Evolutionary conservation across 768 basidiomycete species (phyloP).

Genomic region (Suillus lakei): DNA sequence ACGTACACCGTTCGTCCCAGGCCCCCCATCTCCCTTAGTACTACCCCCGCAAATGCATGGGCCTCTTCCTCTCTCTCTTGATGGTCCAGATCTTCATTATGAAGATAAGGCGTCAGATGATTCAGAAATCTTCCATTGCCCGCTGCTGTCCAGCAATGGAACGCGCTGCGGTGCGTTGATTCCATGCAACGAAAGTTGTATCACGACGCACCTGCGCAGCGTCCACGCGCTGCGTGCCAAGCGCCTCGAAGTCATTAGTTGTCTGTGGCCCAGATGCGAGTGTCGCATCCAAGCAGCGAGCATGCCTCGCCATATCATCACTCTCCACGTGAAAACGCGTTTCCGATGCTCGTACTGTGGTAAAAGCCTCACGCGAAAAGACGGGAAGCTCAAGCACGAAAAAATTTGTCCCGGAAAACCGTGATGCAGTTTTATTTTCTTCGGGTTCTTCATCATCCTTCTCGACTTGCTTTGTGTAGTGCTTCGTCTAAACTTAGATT

Average conservation of each 20-base stretch:
- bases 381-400: background rate
- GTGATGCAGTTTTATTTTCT: background rate
- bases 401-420: background rate
- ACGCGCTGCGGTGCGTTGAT: background rate
- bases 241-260: background rate
- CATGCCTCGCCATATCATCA: constrained; percentile 2
- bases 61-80: no score
- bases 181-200: background rate
- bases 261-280: background rate
- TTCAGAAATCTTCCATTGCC: background rate
- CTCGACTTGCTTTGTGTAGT: background rate
- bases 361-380: constrained; percentile 3
- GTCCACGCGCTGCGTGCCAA: background rate
- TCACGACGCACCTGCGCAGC: background rate
- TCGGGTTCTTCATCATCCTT: background rate
- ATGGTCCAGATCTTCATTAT: background rate
- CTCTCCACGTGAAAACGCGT: background rate
- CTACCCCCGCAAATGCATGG: background rate
- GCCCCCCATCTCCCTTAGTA: background rate
- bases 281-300: background rate
- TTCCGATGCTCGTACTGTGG: constrained; percentile 1
- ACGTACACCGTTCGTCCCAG: background rate
- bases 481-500: background rate
- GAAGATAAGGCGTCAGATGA: background rate
- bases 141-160: background rate